Evolutionary conservation across 345 rosid genomes (phyloP).

Genomic region (Atalantia buxifolia): DNA sequence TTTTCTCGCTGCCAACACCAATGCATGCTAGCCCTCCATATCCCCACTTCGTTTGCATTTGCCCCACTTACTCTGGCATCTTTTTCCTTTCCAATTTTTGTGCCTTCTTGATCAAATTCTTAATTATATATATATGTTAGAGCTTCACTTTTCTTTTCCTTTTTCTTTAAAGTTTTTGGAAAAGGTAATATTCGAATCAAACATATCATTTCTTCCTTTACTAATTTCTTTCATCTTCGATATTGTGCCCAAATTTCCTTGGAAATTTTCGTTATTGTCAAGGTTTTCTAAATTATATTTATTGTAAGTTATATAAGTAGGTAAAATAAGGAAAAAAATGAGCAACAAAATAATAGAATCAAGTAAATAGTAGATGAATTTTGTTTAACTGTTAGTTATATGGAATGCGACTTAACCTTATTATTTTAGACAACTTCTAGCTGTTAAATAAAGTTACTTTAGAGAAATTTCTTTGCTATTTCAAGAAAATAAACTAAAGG

Average conservation of each 20-base stretch:
- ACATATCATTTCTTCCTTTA: not conserved
- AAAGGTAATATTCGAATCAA: not conserved
- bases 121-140: not conserved
- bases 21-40: conserved; percentile 3
- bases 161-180: not conserved
- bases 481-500: not conserved
- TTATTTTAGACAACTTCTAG: not conserved
- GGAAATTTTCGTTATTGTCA: not conserved
- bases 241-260: not conserved
- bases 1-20: conserved; percentile 34
- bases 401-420: too few relatives aligned
- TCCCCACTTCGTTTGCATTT: conserved; percentile 2
- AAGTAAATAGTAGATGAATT: too few relatives aligned
- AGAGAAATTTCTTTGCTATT: not conserved
- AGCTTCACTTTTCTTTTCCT: not conserved
- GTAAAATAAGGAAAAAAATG: too few relatives aligned
- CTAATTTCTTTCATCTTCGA: not conserved
- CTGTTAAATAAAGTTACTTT: not conserved
- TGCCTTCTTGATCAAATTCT: not conserved
- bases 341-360: too few relatives aligned
- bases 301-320: too few relatives aligned
- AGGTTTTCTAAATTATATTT: too few relatives aligned
- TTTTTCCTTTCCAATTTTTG: not conserved
- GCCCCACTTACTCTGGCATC: too few relatives aligned
- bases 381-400: too few relatives aligned